These are phyloP conservation scores for Lasiosphaeris hirsuta DNA, from an alignment of 495 filamentous ascomycete genomes.

Conservation along the genomic window DNA sequence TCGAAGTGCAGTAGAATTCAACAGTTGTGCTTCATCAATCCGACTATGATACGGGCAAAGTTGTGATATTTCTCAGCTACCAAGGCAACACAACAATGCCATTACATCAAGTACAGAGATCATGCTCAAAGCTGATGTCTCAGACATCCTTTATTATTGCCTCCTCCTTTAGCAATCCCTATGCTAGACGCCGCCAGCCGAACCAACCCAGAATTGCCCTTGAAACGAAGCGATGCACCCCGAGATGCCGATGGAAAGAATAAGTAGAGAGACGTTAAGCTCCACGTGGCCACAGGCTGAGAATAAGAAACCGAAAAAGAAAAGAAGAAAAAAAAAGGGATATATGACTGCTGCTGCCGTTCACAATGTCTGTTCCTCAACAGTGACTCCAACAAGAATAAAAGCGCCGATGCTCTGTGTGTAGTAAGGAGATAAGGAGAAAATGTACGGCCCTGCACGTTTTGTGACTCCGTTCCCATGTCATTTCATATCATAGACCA, in stretches of 20 bases:
- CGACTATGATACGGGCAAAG: no score
- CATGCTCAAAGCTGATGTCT: not conserved
- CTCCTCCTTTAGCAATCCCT: not conserved
- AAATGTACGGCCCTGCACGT: no score
- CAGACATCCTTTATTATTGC: not conserved
- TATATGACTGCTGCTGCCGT: not conserved
- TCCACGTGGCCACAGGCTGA: no score
- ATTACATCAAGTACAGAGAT: not conserved
- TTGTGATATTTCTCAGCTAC: no score
- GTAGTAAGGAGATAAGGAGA: no score
- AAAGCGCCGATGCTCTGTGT: not conserved
- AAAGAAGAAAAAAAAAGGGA: not conserved
- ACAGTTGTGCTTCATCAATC: no score
- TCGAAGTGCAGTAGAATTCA: no score
- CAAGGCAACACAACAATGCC: no score
- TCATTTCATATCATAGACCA: constrained; percentile 9
- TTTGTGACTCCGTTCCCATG: not conserved
- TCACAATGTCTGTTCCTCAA: not conserved
- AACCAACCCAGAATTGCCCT: not conserved
- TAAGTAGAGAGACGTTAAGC: no score
- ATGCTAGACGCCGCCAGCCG: not conserved
- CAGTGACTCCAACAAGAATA: not conserved
- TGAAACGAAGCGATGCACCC: no score
- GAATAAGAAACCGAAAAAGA: no score
- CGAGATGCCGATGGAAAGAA: no score